Evolutionary conservation across 2,329 filamentous ascomycete species (phyloP), one percentile per base, ranked within the genome.

Genomic region (Knufia petricola): DNA sequence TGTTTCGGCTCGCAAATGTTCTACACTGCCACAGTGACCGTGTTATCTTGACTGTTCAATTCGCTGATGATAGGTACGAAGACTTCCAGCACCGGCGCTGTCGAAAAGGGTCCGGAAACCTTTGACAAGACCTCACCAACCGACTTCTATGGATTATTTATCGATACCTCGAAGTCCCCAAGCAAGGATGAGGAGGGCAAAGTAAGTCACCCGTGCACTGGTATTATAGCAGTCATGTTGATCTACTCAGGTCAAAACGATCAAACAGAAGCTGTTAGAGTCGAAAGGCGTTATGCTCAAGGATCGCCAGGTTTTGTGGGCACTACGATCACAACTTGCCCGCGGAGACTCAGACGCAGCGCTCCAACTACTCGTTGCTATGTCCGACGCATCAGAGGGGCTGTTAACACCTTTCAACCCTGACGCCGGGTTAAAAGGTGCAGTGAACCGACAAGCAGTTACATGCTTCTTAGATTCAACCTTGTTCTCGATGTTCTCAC

Each of bases 391-490:
- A 0, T 81, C 87, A 32, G 79, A 87, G 24, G 89, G 90, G 13
- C 78, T 86, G 34, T 77, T 96, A 55, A 74, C 81, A 53, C 78
- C 80, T 13, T 94, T 87, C 67, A 76, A 87, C 48, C 79, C 87
- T 7, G 74, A 75, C 46, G 74, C 84, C 6, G 76, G 77, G 49
- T 81, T 96, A 70, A 69, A 87, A 3, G 92, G 92, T 4, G 90
- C 92, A 10, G 84, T 87, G 58, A 98, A 98, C 61, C 76, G 88
- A 41, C 76, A 83, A 38, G 79, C 78, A 41, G 87, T 95, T 30
- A 96, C 90, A n/a, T 98, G 92, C 69, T 96, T 94, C 63, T 72
- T 96, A 13, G 92, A 96, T 64, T 78, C 90, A 0, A 70, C 96
- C 19, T 75, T 98, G 1, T 96, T 95, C 63, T 85, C 90, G 64